phyloP scores from a whole-genome alignment of 306 rosid genomes.

The Vicia sativa region DNA sequence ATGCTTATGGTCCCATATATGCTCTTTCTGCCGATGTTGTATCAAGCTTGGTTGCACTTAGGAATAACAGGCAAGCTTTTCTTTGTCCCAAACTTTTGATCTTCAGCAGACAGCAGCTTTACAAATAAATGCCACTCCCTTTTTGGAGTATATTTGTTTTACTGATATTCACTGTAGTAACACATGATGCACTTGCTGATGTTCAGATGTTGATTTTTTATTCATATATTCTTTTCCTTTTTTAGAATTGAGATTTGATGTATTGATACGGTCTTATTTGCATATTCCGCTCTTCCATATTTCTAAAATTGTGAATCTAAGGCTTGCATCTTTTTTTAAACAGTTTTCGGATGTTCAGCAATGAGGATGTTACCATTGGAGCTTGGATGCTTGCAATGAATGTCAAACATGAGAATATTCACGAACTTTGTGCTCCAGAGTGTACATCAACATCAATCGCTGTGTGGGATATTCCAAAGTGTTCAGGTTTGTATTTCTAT shows the following conservation, averaged over 20 bases:
- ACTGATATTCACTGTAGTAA: neutral
- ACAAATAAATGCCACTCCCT: conserved; percentile 10
- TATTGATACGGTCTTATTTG: conserved; percentile 13
- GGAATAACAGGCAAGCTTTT: conserved; percentile 73
- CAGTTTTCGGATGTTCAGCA: conserved; percentile 99
- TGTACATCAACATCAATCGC: conserved; percentile 85
- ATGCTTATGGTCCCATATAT: conserved; percentile 97
- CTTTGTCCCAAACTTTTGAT: conserved; percentile 23
- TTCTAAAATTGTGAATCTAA: conserved; percentile 24
- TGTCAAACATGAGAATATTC: conserved; percentile 84
- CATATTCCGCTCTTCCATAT: neutral
- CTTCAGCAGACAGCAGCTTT: conserved; percentile 7
- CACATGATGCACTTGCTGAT: conserved; percentile 8
- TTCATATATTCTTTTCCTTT: neutral
- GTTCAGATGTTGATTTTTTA: conserved; percentile 4
- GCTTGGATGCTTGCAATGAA: conserved; percentile 99
- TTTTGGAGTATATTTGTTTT: conserved; percentile 24
- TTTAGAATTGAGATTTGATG: conserved; percentile 1
- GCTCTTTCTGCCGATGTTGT: conserved; percentile 96
- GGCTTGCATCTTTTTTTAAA: conserved; percentile 17
- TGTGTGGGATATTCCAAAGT: conserved; percentile 97
- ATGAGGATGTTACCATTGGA: conserved; percentile 97
- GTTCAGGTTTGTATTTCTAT: conserved; percentile 77
- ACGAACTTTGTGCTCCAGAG: conserved; percentile 61
- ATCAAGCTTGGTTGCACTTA: conserved; percentile 86